Conservation (phyloP, 1,139 yeast genomes). For the Kodamaea plutei region DNA sequence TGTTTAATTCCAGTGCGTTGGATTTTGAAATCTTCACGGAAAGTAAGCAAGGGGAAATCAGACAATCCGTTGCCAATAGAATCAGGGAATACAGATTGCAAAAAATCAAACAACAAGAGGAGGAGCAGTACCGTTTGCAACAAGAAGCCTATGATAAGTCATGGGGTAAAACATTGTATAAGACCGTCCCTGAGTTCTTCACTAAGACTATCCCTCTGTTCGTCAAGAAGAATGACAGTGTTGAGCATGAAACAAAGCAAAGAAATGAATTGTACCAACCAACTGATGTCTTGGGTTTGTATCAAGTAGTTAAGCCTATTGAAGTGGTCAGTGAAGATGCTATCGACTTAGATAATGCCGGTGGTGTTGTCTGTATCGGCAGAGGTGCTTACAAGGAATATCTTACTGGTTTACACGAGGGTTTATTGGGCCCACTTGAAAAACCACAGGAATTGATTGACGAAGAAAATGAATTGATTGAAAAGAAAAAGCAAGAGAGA, state of each 20-base stretch:
- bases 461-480: conserved; percentile 25
- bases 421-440: conserved; percentile 86
- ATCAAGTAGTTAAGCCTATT: conserved; percentile 34
- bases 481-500: conserved; percentile 15
- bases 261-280: conserved; percentile 46
- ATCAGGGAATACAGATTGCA: conserved; percentile 65
- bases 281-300: conserved; percentile 57
- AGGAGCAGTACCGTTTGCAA: conserved; percentile 1
- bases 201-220: conserved; percentile 1
- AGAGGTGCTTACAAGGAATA: conserved; percentile 96
- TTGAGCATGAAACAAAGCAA: conserved; percentile 21
- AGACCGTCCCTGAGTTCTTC: conserved; percentile 12
- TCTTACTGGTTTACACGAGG: conserved; percentile 87
- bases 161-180: conserved; percentile 15
- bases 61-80: conserved; percentile 76
- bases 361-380: conserved; percentile 90
- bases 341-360: conserved; percentile 45
- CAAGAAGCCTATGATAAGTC: conserved; percentile 8
- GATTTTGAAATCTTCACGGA: conserved; percentile 76
- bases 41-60: conserved; percentile 85
- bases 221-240: conserved; percentile 9
- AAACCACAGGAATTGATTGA: conserved; percentile 43
- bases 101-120: conserved; percentile 11
- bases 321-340: conserved; percentile 46
- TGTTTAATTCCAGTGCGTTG: conserved; percentile 78